A percentile compares a stretch with the other conserved stretches of the same genome.
These are phyloP conservation scores for Backusella parvicylindrica DNA, from an alignment of 192 early-diverging fungal species.

Conservation along the genomic window DNA sequence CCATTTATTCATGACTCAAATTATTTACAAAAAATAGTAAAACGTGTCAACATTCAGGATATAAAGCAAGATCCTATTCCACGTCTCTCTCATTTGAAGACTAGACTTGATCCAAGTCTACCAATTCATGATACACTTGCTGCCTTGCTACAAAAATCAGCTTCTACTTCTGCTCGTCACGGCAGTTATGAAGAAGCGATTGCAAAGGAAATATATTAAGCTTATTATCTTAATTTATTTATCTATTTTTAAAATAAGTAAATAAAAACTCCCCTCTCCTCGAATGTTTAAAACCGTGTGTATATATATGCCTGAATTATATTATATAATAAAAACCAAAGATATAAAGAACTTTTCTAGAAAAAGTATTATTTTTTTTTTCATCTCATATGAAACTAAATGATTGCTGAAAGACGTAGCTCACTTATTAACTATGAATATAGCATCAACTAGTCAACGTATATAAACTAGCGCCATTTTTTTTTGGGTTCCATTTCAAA, in stretches of 20 bases:
- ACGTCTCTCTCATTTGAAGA: neutral
- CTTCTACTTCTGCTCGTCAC: neutral
- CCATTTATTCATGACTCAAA: neutral
- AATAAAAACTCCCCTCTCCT: neutral
- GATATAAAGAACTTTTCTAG: neutral
- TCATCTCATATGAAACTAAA: neutral
- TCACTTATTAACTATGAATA: neutral
- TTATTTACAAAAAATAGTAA: conserved; percentile 1
- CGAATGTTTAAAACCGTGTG: neutral
- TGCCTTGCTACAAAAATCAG: neutral
- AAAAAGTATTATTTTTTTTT: neutral
- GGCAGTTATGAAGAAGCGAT: neutral
- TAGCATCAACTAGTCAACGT: neutral
- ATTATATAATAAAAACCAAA: neutral
- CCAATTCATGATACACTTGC: neutral
- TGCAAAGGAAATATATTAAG: neutral
- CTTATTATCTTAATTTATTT: neutral
- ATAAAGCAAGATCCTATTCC: neutral
- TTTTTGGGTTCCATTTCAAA: neutral
- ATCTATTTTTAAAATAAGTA: neutral
- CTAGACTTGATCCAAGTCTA: neutral
- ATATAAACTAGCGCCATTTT: neutral
- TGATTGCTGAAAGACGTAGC: neutral
- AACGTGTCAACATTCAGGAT: neutral
- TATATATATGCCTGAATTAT: neutral